These are phyloP conservation scores for Ulmus americana DNA, from an alignment of 331 rosid species.

Conservation along the genomic window DNA sequence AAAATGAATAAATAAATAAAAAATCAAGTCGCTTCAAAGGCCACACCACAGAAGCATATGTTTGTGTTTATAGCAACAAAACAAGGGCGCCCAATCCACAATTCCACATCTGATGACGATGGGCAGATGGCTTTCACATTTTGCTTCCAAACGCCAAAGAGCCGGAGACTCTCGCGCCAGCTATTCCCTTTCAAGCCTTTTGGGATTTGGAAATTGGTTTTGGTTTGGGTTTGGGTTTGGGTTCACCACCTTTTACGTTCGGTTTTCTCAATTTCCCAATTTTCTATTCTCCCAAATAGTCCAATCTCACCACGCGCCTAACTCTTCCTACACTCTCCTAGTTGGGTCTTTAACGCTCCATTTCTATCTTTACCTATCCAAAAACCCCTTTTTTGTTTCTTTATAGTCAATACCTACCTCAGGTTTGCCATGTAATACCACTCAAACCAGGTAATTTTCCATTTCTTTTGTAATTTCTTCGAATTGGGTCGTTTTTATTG, in stretches of 20 bases:
- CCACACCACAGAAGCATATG: not conserved
- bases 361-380: not conserved
- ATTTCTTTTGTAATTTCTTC: not conserved
- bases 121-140: slow-evolving; percentile 34
- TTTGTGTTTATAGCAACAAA: slow-evolving; percentile 18
- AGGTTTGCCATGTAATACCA: not conserved
- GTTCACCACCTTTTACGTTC: not conserved
- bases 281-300: not conserved
- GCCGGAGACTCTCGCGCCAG: slow-evolving; percentile 8
- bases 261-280: not conserved
- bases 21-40: too few relatives aligned
- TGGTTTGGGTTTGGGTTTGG: not conserved
- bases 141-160: not conserved
- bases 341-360: not conserved
- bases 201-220: not conserved
- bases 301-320: slow-evolving; percentile 13
- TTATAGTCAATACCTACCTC: not conserved
- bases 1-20: too few relatives aligned
- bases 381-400: not conserved
- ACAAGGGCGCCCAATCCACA: not conserved
- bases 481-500: slow-evolving; percentile 1
- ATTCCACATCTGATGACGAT: slow-evolving; percentile 32
- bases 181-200: slow-evolving; percentile 2
- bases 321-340: not conserved
- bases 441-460: not conserved